Percentiles rank a stretch among this genome's conserved stretches.
Evolutionary conservation across 768 basidiomycete species (phyloP).

Genomic region (Ramaria sp.): DNA sequence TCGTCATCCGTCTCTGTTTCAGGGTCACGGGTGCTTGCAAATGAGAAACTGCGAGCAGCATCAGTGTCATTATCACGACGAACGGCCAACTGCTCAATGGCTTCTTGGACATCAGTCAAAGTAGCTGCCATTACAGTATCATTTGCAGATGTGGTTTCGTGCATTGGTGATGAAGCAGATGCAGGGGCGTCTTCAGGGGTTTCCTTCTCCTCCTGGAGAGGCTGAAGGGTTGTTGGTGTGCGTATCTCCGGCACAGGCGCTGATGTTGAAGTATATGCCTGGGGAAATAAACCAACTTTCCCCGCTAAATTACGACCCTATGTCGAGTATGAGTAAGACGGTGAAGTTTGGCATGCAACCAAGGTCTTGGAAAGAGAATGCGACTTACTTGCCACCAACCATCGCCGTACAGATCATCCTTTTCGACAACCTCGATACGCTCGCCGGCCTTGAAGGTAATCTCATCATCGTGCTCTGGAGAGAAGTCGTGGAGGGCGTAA

Average conservation of each 20-base stretch:
- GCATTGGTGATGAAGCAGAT: no score
- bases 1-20: constrained; percentile 42
- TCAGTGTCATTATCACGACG: constrained; percentile 37
- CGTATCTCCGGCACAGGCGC: constrained; percentile 26
- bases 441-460: constrained; percentile 79
- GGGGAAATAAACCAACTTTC: constrained; percentile 83
- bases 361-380: constrained; percentile 1
- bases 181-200: constrained; percentile 20
- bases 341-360: constrained; percentile 3
- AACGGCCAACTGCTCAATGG: constrained; percentile 73
- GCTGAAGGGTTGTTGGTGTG: constrained; percentile 25
- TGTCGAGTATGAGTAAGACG: constrained; percentile 4
- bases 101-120: constrained; percentile 82
- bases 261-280: constrained; percentile 67
- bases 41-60: constrained; percentile 64
- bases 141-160: constrained; percentile 5
- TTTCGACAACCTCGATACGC: constrained; percentile 81
- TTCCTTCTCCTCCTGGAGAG: constrained; percentile 39
- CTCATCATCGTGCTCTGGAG: constrained; percentile 92
- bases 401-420: constrained; percentile 85
- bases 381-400: constrained; percentile 83
- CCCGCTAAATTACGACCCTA: constrained; percentile 81
- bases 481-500: constrained; percentile 80
- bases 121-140: constrained; percentile 62
- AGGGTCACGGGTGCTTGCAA: constrained; percentile 54